Base-by-base conservation (phyloP, 441 rosid genomes). In the Eutrema salsugineum region DNA sequence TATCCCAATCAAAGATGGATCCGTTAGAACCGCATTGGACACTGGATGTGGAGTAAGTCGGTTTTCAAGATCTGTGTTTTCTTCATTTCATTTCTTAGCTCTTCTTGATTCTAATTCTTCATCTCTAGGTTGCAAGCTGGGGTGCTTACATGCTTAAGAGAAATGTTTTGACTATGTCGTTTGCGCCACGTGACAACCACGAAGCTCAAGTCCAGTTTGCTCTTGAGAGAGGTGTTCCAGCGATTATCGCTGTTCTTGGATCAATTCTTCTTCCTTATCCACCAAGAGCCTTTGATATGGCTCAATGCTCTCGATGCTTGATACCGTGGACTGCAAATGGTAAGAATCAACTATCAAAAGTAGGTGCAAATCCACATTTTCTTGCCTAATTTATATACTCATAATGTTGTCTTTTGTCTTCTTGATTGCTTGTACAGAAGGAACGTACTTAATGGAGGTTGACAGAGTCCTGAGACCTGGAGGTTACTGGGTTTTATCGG, bases 381-480 rank as follows among this genome's bases (percentile, higher is more conserved):
- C 66, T 20, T 58, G 38, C 36, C n/a, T 8, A 15, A 27, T 36
- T 30, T 30, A 1, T 40, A 17, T 38, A 43, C 75, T 60, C 42
- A 59, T 57, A 43, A 17, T 33, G 5, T 11, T 66, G 55, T 56
- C 56, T 71, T 77, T 72, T n/a, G n/a, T 58, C 62, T 11, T 50
- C 20, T 63, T 48, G 54, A 39, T 59, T 82, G 48, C 48, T 74
- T 76, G 59, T 76, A 28, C 73, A 93, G 98, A 87, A 68, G 98
- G 98, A 44, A 83, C 42, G 82, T 88, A 84, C 78, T 77, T 93
- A 63, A 87, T 87, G 93, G 98, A 93, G 83, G 92, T 93, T 28
- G 98, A 93, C 78, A 71, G 98, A 77, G 97, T 93, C 27, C 84
- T 93, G 72, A 87, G 98, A 81, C 97, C 95, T 11, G 98, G 97